Base-by-base conservation (phyloP, 2,329 filamentous ascomycete genomes). In the Penicillium italicum region DNA sequence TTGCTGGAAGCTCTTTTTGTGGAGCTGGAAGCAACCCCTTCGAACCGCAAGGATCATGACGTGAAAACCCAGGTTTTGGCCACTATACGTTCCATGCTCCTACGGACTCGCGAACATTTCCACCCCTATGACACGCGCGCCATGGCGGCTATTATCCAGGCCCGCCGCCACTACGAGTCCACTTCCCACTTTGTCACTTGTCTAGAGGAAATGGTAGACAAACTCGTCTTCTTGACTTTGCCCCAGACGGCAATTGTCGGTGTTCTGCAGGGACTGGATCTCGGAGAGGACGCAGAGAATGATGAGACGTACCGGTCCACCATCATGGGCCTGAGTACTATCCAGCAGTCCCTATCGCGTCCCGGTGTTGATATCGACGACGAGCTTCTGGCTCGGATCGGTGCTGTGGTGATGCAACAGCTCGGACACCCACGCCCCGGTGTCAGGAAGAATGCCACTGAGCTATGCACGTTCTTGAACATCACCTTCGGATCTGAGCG, bases 11-110 rank as follows among this genome's bases (percentile, higher is more conserved):
- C 73, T 26, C 61, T 78, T 34, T 56, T 77, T 24, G 64, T 66
- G 11, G 71, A 73, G 38, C 61, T 78, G 14, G 72, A 76, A 58
- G 62, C 64, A 10, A 60, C 67, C 0, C 66, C 64, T 24, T 62
- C 67, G 6, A 69, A 69, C 31, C 69, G 67, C 45, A 66, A 65
- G 42, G 58, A 66, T 31, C 57, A 66, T 34, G 75, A 77, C 43
- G 58, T 74, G 44, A 77, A 77, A 53, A 75, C 72, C 3, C 75
- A 77, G 50, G 68, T 76, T n/a, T 60, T 77, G 26, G 65, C 72
- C 22, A 76, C 74, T 7, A 68, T 77, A 37, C 71, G 74, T 14
- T 64, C 72, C 33, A 71, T 77, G 66, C 66, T 75, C 46, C 53
- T 63, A n/a, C 63, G 74, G 30, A 74, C 72, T 36, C 63, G 67